A percentile compares a stretch with the other conserved stretches of the same genome.
Evolutionary conservation across 306 rosid genomes (phyloP).

Genomic region (Abrus precatorius): DNA sequence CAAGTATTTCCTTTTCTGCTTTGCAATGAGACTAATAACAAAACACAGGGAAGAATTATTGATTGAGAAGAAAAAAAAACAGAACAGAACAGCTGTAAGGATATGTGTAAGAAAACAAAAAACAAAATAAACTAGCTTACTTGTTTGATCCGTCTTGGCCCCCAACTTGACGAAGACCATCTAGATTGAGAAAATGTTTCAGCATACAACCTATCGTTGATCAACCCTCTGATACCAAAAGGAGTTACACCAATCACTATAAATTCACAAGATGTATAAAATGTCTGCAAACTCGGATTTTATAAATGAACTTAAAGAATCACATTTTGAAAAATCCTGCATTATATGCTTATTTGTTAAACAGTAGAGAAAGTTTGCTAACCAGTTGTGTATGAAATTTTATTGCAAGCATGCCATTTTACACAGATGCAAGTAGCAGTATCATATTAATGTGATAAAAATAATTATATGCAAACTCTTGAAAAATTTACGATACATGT

Average conservation of each 20-base stretch:
- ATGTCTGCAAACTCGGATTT: slow-evolving; percentile 12
- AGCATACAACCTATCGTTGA: slow-evolving; percentile 68
- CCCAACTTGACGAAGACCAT: slow-evolving; percentile 96
- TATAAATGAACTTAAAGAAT: slow-evolving; percentile 28
- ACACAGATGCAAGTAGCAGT: background rate
- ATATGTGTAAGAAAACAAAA: slow-evolving; percentile 11
- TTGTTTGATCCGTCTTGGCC: slow-evolving; percentile 85
- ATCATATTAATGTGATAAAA: slow-evolving; percentile 22
- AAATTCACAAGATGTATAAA: slow-evolving; percentile 24
- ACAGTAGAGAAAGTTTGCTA: background rate
- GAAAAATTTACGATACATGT: background rate
- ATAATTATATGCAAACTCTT: background rate
- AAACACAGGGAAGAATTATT: background rate
- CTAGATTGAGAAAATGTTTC: slow-evolving; percentile 78
- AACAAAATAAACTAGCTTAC: slow-evolving; percentile 52
- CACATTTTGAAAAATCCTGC: slow-evolving; percentile 6
- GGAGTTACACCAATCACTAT: background rate
- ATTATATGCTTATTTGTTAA: background rate
- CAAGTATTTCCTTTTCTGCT: background rate
- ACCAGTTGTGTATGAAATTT: slow-evolving; percentile 14
- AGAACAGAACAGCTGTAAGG: background rate
- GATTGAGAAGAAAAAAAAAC: background rate
- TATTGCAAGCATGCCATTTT: slow-evolving; percentile 8
- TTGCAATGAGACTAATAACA: slow-evolving; percentile 20
- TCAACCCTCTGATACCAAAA: slow-evolving; percentile 72